Conservation (phyloP, 495 filamentous ascomycete genomes). For the Penicillium mononematosum region DNA sequence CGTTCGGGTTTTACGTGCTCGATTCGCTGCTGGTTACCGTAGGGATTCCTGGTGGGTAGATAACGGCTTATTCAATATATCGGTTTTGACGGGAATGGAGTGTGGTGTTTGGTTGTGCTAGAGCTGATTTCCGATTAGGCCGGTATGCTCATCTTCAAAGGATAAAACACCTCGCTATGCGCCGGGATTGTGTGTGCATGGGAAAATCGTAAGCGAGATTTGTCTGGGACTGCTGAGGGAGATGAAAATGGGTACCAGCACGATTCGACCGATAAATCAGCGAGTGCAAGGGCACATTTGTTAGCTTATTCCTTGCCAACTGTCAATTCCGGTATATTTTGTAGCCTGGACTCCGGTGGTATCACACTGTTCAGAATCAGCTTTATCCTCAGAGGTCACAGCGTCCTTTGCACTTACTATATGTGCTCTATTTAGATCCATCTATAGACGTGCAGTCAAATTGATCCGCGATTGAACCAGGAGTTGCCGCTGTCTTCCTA, state of each 20-base stretch:
- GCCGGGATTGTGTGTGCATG: constrained; percentile 33
- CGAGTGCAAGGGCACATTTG: background rate
- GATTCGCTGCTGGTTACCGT: constrained; percentile 46
- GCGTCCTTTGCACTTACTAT: background rate
- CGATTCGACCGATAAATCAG: constrained; percentile 40
- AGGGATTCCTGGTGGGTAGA: constrained; percentile 38
- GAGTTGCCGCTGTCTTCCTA: background rate
- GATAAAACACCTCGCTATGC: constrained; percentile 11
- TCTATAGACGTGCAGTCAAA: background rate
- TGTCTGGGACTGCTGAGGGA: constrained; percentile 26
- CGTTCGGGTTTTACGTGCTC: constrained; percentile 45
- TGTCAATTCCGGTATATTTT: constrained; percentile 23
- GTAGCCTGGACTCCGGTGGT: constrained; percentile 8
- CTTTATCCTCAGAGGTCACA: background rate
- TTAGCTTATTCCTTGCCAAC: background rate
- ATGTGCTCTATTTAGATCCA: background rate
- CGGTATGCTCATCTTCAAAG: too few species aligned
- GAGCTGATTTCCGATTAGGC: background rate
- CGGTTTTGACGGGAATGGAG: constrained; percentile 3
- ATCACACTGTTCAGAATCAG: background rate
- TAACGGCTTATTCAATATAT: constrained; percentile 35
- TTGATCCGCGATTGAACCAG: background rate
- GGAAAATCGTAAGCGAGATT: constrained; percentile 34
- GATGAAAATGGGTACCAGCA: constrained; percentile 47
- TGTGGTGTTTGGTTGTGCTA: constrained; percentile 25